These are phyloP conservation scores for Kuraishia hungarica DNA, from an alignment of 805 yeast species.

Conservation along the genomic window DNA sequence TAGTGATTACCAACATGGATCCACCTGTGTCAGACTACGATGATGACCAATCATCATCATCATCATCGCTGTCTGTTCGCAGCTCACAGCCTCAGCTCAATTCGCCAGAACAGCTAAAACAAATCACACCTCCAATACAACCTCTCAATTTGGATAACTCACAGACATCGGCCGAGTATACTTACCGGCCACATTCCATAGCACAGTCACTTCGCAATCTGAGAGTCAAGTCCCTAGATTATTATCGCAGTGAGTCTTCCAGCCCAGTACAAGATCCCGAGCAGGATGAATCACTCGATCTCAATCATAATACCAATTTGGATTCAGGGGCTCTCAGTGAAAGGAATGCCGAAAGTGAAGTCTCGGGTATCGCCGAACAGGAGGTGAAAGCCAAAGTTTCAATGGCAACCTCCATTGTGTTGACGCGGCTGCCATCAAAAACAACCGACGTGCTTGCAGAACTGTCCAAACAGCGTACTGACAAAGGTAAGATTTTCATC, in stretches of 20 bases:
- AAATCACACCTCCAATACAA: background rate
- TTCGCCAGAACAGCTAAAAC: background rate
- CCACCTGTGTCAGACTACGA: constrained; percentile 11
- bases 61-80: background rate
- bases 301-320: background rate
- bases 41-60: constrained; percentile 4
- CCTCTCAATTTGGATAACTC: background rate
- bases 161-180: background rate
- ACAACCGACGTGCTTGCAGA: constrained; percentile 11
- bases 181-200: background rate
- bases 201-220: background rate
- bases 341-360: background rate
- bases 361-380: constrained; percentile 4
- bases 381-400: constrained; percentile 19
- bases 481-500: constrained; percentile 5
- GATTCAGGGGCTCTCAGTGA: background rate
- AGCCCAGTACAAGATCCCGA: background rate
- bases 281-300: background rate
- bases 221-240: background rate
- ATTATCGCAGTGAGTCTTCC: background rate
- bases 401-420: constrained; percentile 17
- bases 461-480: constrained; percentile 9
- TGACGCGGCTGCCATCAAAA: constrained; percentile 14
- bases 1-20: constrained; percentile 6
- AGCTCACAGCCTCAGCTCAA: background rate